phyloP scores from a whole-genome alignment of 129 eudicot genomes.

The Flaveria robusta region DNA sequence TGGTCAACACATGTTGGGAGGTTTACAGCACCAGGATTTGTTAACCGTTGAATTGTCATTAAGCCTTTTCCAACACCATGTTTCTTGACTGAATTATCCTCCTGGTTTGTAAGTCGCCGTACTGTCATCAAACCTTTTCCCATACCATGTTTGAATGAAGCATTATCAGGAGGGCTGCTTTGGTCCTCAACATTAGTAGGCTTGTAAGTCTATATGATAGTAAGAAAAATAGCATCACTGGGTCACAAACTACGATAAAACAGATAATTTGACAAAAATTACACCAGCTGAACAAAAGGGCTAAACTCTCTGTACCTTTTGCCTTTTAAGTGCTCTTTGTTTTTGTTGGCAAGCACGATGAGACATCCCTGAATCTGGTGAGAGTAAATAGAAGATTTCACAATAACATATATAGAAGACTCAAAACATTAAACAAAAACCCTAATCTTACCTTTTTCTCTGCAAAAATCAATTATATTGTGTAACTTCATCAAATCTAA shows the following conservation, averaged over 20 bases:
- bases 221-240: slow-evolving; percentile 17
- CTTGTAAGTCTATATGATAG: slow-evolving; percentile 39
- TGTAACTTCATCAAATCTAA: slow-evolving; percentile 11
- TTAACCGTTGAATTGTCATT: slow-evolving; percentile 62
- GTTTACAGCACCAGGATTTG: slow-evolving; percentile 43
- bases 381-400: neutral
- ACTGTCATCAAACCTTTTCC: slow-evolving; percentile 92
- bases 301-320: slow-evolving; percentile 56
- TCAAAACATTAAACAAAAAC: neutral
- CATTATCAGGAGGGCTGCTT: slow-evolving; percentile 32
- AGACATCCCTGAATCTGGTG: slow-evolving; percentile 47
- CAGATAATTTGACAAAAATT: slow-evolving; percentile 1
- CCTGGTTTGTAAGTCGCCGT: slow-evolving; percentile 42
- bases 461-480: neutral
- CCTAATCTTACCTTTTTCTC: slow-evolving; percentile 11
- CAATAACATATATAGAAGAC: slow-evolving; percentile 12
- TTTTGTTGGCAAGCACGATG: slow-evolving; percentile 55
- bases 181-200: slow-evolving; percentile 42
- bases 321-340: slow-evolving; percentile 49
- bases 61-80: slow-evolving; percentile 93
- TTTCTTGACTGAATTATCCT: slow-evolving; percentile 39
- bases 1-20: slow-evolving; percentile 37
- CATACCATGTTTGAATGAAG: slow-evolving; percentile 59
- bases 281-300: slow-evolving; percentile 10
- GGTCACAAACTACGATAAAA: neutral